phyloP scores from a whole-genome alignment of 176 grass and related monocot genomes.

The Triticum dicoccoides region DNA sequence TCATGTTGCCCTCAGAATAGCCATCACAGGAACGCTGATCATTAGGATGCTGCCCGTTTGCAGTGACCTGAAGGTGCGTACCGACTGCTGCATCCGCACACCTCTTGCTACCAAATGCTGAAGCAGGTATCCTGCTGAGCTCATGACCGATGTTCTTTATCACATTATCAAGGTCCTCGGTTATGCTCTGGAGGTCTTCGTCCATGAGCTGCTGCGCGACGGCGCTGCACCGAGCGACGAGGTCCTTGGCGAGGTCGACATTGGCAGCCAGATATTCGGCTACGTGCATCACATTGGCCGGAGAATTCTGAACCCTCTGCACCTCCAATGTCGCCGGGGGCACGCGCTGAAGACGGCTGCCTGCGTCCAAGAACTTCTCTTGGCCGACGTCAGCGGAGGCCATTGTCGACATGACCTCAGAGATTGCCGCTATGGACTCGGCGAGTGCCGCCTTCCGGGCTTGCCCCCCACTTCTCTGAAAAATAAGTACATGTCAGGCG shows the following conservation, averaged over 20 bases:
- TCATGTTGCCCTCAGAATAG: conserved; percentile 5
- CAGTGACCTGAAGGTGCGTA: conserved; percentile 29
- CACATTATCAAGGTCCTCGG: conserved; percentile 56
- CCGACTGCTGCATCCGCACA: conserved; percentile 18
- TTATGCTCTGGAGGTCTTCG: conserved; percentile 52
- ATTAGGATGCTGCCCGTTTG: not conserved
- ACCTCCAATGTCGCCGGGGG: conserved; percentile 29
- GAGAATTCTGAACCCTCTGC: conserved; percentile 28
- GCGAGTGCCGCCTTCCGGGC: conserved; percentile 40
- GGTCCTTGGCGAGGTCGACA: conserved; percentile 71
- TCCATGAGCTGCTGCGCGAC: conserved; percentile 41
- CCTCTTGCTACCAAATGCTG: conserved; percentile 38
- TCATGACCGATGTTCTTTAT: conserved; percentile 63
- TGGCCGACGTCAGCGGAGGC: conserved; percentile 17
- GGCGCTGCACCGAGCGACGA: conserved; percentile 42
- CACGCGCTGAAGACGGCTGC: conserved; percentile 45
- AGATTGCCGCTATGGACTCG: conserved; percentile 45
- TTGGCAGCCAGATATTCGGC: conserved; percentile 65
- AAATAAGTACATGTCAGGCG: conserved; percentile 17
- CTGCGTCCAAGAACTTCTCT: conserved; percentile 54
- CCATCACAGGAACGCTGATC: conserved; percentile 14
- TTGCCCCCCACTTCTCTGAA: conserved; percentile 46
- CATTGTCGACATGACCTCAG: conserved; percentile 52
- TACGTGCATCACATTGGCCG: conserved; percentile 11
- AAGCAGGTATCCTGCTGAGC: conserved; percentile 56